Percentiles rank a stretch among this genome's conserved stretches.
These are phyloP conservation scores for Phytophthora melonis DNA, from an alignment of 352 stramenopile species.

Conservation along the genomic window DNA sequence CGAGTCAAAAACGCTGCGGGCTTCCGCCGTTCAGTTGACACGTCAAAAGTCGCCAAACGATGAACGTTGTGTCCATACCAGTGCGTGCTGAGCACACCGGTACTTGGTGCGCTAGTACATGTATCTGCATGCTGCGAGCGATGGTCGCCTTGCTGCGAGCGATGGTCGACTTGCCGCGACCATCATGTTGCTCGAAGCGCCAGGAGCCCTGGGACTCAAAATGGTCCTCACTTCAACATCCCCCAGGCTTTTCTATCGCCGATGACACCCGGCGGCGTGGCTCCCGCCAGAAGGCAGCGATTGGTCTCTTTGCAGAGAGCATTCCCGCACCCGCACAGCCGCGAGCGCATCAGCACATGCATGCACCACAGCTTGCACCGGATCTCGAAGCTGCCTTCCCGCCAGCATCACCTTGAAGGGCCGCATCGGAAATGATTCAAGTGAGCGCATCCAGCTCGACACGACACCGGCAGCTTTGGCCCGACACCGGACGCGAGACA, in stretches of 20 bases:
- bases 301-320: slow-evolving; percentile 23
- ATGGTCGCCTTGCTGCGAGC: no score
- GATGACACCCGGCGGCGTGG: slow-evolving; percentile 5
- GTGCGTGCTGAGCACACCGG: no score
- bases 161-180: no score
- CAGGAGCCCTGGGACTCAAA: not conserved
- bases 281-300: not conserved
- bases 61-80: no score
- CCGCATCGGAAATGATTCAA: not conserved
- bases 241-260: not conserved
- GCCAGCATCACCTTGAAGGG: slow-evolving; percentile 14
- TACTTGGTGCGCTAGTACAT: not conserved
- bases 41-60: no score
- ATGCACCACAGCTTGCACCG: not conserved
- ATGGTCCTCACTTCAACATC: no score
- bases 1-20: not conserved
- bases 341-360: no score
- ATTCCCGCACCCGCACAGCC: slow-evolving; percentile 12
- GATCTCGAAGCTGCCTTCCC: slow-evolving; percentile 21
- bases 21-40: slow-evolving; percentile 3
- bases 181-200: no score
- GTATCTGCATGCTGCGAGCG: no score
- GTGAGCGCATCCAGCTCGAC: not conserved
- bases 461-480: not conserved
- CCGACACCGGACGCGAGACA: slow-evolving; percentile 33